Percentiles rank a stretch among this genome's conserved stretches.
phyloP scores from a whole-genome alignment of 2,329 filamentous ascomycete genomes.

The Aspergillus unguis region DNA sequence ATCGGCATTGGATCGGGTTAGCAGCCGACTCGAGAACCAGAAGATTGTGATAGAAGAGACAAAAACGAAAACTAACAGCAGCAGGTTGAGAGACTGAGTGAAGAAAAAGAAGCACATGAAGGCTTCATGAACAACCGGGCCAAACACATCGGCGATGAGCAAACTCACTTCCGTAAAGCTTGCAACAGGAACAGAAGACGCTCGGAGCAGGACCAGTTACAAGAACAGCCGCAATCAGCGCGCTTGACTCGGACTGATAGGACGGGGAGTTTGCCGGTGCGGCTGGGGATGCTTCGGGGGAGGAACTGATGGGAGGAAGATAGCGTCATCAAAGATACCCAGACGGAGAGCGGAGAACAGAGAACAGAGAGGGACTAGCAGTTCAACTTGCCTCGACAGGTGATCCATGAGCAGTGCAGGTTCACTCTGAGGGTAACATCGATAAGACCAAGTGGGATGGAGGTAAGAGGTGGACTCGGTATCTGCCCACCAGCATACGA shows the following conservation, averaged over 20 bases:
- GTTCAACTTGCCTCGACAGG: neutral
- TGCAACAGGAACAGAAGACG: slow-evolving; percentile 30
- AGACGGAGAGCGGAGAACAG: neutral
- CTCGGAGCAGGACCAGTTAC: slow-evolving; percentile 17
- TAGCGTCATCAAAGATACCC: neutral
- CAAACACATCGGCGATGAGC: slow-evolving; percentile 33
- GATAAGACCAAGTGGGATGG: no score
- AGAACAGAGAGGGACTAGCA: neutral
- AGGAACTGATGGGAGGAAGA: neutral
- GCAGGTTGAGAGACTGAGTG: slow-evolving; percentile 30
- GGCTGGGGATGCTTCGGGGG: slow-evolving; percentile 11
- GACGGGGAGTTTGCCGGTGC: slow-evolving; percentile 6
- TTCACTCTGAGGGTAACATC: no score
- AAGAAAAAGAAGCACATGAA: slow-evolving; percentile 35
- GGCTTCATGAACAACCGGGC: slow-evolving; percentile 30
- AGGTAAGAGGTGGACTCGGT: no score
- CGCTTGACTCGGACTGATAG: slow-evolving; percentile 1
- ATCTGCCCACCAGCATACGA: no score
- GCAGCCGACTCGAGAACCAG: neutral
- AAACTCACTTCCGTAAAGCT: slow-evolving; percentile 33
- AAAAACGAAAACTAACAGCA: neutral
- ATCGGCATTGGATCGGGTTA: neutral
- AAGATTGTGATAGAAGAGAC: neutral
- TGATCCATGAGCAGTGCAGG: neutral
- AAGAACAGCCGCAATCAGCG: neutral